These are phyloP conservation scores for Corchorus olitorius DNA, from an alignment of 345 rosid genomes.

Conservation along the genomic window DNA sequence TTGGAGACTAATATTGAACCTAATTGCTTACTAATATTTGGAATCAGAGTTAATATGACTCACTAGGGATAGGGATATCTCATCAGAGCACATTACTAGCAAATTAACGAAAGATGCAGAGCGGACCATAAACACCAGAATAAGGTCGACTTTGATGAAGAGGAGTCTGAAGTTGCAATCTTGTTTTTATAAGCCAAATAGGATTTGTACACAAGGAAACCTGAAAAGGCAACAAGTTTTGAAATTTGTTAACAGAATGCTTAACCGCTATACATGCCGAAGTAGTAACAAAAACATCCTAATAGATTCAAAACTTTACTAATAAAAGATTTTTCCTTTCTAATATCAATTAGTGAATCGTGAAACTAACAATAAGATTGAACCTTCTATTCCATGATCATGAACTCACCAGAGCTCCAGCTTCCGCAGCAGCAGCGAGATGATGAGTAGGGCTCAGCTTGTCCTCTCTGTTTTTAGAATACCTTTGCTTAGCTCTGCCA, in stretches of 20 bases:
- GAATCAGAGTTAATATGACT: slow-evolving; percentile 30
- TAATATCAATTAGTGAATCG: neutral
- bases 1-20: slow-evolving; percentile 10
- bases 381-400: slow-evolving; percentile 13
- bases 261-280: neutral
- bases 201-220: slow-evolving; percentile 92
- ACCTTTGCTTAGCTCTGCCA: slow-evolving; percentile 84
- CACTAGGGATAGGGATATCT: slow-evolving; percentile 27
- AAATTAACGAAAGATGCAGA: slow-evolving; percentile 38
- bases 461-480: slow-evolving; percentile 58
- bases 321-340: neutral
- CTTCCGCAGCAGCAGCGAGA: slow-evolving; percentile 96
- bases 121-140: slow-evolving; percentile 83
- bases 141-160: slow-evolving; percentile 73
- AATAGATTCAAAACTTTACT: neutral
- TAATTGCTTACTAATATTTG: slow-evolving; percentile 15
- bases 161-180: slow-evolving; percentile 92
- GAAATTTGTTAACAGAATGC: slow-evolving; percentile 3
- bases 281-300: neutral
- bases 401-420: slow-evolving; percentile 81
- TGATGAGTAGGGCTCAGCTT: slow-evolving; percentile 72
- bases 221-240: slow-evolving; percentile 40
- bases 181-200: slow-evolving; percentile 92
- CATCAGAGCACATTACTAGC: slow-evolving; percentile 32
- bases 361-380: neutral